Base-by-base conservation (phyloP, 257 asterid genomes). In the Gentiana dahurica region DNA sequence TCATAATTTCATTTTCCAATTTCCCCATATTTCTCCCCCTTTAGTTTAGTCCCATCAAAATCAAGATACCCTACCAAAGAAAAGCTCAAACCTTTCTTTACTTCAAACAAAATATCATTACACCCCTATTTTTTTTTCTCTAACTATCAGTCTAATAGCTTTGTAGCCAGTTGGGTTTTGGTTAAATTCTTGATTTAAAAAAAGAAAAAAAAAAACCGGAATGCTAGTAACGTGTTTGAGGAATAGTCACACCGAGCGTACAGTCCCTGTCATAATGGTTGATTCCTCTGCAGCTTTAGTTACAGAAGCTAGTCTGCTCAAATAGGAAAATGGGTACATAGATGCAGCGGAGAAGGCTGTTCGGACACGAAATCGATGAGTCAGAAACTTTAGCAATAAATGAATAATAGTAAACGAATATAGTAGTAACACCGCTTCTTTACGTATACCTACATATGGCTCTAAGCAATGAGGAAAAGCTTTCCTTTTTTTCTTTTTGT, bases 291-390 rank as follows among this genome's bases (percentile, higher is more conserved):
- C 89, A 80, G 86, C 78, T 78, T 59, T 63, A 53, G 54, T 8
- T 8, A 13, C 37, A 11, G 37, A 51, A 37, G 32, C 41, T 37
- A 15, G 48, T 46, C 50, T 50, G 38, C 38, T 43, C 55, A 73
- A 49, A 56, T 62, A 24, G 24, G 55, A 62, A 61, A 69, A 63
- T 50, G 69, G 59, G 62, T 41, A 68, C 63, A 65, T 60, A 53
- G 33, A 45, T 36, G 55, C 68, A 58, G 73, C 55, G 72, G 68
- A 41, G 46, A 79, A 68, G 64, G 67, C 76, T 59, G 61, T 46
- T 44, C 67, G 66, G 62, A 75, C 89, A 80, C 89, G 93, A 80
- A 85, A 82, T 67, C 75, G 68, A 64, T 58, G 58, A 58, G 71
- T 63, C 79, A 63, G 73, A 64, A n/a, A 36, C 35, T 51, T 24